phyloP scores from a whole-genome alignment of 805 yeast species.

The Candida tallmaniae region DNA sequence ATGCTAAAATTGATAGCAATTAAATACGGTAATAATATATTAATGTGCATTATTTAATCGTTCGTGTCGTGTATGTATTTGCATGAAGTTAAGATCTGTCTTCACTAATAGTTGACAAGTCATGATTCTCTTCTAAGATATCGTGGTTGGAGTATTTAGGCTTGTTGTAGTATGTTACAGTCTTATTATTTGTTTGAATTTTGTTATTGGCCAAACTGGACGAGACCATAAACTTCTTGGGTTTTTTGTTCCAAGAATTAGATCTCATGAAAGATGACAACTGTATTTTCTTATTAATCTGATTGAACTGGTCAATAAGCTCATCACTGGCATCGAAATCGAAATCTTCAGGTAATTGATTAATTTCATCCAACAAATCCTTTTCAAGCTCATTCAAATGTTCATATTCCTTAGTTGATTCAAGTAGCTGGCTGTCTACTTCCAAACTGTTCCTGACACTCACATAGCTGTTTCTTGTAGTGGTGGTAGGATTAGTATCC shows the following conservation, averaged over 20 bases:
- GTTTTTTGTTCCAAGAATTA: slow-evolving; percentile 37
- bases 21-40: neutral
- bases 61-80: neutral
- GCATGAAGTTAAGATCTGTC: neutral
- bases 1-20: neutral
- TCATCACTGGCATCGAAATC: slow-evolving; percentile 25
- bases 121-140: neutral
- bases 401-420: slow-evolving; percentile 5
- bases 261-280: slow-evolving; percentile 23
- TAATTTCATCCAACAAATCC: slow-evolving; percentile 33
- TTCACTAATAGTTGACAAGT: slow-evolving; percentile 4
- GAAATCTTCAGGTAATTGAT: slow-evolving; percentile 33
- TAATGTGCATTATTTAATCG: too few relatives aligned
- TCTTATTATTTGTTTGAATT: slow-evolving; percentile 33
- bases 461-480: neutral
- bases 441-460: neutral
- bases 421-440: neutral
- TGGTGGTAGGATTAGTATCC: neutral
- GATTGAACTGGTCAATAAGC: slow-evolving; percentile 15
- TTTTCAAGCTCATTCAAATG: slow-evolving; percentile 17
- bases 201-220: slow-evolving; percentile 12
- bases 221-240: slow-evolving; percentile 23
- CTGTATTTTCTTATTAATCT: slow-evolving; percentile 7
- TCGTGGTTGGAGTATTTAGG: neutral
- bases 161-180: slow-evolving; percentile 36